A percentile compares a stretch with the other conserved stretches of the same genome.
Evolutionary conservation across 108 stramenopile species (phyloP).

Genomic region (Aurantiochytrium sp.): DNA sequence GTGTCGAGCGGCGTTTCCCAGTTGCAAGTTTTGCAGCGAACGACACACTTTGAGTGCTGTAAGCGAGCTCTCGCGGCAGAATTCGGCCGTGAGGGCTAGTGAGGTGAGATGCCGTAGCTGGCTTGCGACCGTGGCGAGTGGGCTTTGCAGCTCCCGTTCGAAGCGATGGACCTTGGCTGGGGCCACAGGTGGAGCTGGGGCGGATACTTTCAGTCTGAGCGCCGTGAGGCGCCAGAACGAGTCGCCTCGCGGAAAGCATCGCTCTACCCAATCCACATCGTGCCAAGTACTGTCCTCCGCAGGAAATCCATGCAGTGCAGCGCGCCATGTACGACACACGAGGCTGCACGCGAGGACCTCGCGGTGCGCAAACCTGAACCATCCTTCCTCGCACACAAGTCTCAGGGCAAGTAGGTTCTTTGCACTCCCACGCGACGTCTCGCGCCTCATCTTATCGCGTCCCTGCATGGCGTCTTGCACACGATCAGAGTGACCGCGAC

Average conservation of each 20-base stretch:
- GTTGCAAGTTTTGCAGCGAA: background rate
- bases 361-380: background rate
- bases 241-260: background rate
- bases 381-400: background rate
- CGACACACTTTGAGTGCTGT: background rate
- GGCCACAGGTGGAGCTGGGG: background rate
- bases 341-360: slow-evolving; percentile 2
- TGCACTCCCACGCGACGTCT: too few relatives aligned
- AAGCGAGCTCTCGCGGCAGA: background rate
- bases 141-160: background rate
- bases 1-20: background rate
- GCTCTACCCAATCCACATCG: background rate
- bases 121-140: background rate
- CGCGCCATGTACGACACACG: background rate
- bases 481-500: too few relatives aligned
- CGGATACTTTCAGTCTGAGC: background rate
- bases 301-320: background rate
- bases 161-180: background rate
- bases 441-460: too few relatives aligned
- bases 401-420: background rate
- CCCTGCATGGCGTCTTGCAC: too few relatives aligned
- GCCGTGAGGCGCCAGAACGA: background rate
- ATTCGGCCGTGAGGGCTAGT: background rate
- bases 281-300: background rate
- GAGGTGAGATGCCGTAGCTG: background rate